phyloP scores from a whole-genome alignment of 2,329 filamentous ascomycete genomes.

The Claviceps pazoutovae region DNA sequence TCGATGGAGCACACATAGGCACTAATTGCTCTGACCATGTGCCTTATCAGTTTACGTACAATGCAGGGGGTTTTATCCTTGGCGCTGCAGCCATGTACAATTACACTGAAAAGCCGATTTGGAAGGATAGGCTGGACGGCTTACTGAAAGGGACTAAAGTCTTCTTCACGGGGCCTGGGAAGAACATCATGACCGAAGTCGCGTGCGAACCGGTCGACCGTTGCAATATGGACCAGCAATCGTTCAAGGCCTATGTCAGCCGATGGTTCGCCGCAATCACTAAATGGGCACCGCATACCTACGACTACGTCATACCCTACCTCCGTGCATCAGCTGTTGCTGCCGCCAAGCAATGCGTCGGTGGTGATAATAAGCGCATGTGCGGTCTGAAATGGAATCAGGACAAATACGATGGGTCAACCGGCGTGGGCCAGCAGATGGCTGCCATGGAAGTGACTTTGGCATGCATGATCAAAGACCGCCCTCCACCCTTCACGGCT shows the following conservation, averaged over 20 bases:
- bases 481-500: conserved; percentile 29
- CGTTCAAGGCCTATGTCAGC: conserved; percentile 49
- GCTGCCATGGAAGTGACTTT: conserved; percentile 51
- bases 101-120: conserved; percentile 35
- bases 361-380: conserved; percentile 40
- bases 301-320: conserved; percentile 35
- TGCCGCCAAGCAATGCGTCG: conserved; percentile 43
- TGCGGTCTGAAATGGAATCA: conserved; percentile 48
- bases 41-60: conserved; percentile 56
- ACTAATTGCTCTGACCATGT: conserved; percentile 44
- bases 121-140: conserved; percentile 44
- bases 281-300: conserved; percentile 49
- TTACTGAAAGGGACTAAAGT: conserved; percentile 38
- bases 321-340: conserved; percentile 41
- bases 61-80: conserved; percentile 50
- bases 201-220: conserved; percentile 48
- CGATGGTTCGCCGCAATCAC: conserved; percentile 49
- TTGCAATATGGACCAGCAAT: conserved; percentile 49
- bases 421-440: conserved; percentile 59
- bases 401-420: conserved; percentile 41
- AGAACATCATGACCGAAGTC: conserved; percentile 48
- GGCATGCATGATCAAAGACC: conserved; percentile 39
- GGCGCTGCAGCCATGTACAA: conserved; percentile 59
- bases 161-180: conserved; percentile 39
- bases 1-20: conserved; percentile 44